These are phyloP conservation scores for Plectosphaerella cucumerina DNA, from an alignment of 2,329 filamentous ascomycete genomes.

Conservation along the genomic window DNA sequence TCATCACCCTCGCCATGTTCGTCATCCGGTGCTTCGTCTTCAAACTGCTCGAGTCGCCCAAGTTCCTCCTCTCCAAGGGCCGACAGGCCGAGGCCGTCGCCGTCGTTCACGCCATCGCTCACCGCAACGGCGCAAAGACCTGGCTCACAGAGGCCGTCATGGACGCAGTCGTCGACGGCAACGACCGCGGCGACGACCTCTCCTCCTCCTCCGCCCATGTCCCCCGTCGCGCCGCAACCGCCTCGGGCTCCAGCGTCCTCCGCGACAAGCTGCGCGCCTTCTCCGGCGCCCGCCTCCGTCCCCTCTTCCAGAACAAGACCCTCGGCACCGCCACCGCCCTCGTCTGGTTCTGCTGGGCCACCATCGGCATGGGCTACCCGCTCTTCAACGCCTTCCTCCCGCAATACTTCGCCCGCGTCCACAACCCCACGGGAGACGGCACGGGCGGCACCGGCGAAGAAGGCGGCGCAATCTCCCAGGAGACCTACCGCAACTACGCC, in stretches of 20 bases:
- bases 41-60: constrained; percentile 79
- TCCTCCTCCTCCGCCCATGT: background rate
- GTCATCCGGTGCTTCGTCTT: constrained; percentile 75
- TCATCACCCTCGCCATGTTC: constrained; percentile 74
- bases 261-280: constrained; percentile 61
- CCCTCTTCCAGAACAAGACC: constrained; percentile 56
- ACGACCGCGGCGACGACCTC: constrained; percentile 4
- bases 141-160: constrained; percentile 72
- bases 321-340: constrained; percentile 47
- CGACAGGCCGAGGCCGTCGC: constrained; percentile 75
- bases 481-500: constrained; percentile 74
- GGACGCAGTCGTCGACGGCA: constrained; percentile 45
- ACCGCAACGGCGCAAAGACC: constrained; percentile 64
- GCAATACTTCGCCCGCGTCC: constrained; percentile 62
- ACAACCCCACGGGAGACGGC: constrained; percentile 32
- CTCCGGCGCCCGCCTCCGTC: constrained; percentile 61
- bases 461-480: constrained; percentile 31
- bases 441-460: constrained; percentile 20
- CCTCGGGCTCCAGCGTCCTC: constrained; percentile 34
- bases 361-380: constrained; percentile 82
- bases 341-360: constrained; percentile 77
- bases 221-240: constrained; percentile 3
- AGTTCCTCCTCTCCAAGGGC: constrained; percentile 73
- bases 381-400: constrained; percentile 90
- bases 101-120: constrained; percentile 74